Percentiles rank a stretch among this genome's conserved stretches.
Evolutionary conservation across 176 grass and related monocot genomes (phyloP).

Genomic region (Bromus sterilis): DNA sequence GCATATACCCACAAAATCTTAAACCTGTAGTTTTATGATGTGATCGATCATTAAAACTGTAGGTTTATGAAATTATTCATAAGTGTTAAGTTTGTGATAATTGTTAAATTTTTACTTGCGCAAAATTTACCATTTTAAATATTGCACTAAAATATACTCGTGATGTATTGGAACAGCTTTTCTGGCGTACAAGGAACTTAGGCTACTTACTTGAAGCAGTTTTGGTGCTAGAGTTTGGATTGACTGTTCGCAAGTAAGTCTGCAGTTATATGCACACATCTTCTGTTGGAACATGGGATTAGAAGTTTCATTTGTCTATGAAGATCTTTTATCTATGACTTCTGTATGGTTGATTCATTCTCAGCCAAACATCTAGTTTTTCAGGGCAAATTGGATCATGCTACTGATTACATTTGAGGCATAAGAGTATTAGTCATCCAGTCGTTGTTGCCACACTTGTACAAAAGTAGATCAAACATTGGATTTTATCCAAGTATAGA

Average conservation of each 20-base stretch:
- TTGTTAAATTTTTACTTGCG: neutral
- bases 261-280: neutral
- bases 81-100: neutral
- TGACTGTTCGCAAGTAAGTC: slow-evolving; percentile 72
- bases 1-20: neutral
- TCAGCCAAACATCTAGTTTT: neutral
- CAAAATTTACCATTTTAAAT: neutral
- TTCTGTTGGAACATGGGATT: neutral
- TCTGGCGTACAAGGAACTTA: slow-evolving; percentile 84
- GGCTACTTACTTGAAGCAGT: slow-evolving; percentile 92
- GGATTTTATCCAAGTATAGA: neutral
- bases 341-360: slow-evolving; percentile 1
- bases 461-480: neutral
- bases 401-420: neutral
- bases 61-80: neutral
- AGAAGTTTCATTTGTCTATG: neutral
- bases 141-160: slow-evolving; percentile 4
- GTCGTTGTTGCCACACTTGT: neutral
- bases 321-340: neutral
- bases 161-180: slow-evolving; percentile 61
- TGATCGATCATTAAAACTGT: neutral
- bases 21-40: neutral
- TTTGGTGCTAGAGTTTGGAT: slow-evolving; percentile 90
- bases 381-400: neutral
- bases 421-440: neutral